These are phyloP conservation scores for Malbranchea cinnamomea DNA, from an alignment of 2,329 filamentous ascomycete species.

Conservation along the genomic window DNA sequence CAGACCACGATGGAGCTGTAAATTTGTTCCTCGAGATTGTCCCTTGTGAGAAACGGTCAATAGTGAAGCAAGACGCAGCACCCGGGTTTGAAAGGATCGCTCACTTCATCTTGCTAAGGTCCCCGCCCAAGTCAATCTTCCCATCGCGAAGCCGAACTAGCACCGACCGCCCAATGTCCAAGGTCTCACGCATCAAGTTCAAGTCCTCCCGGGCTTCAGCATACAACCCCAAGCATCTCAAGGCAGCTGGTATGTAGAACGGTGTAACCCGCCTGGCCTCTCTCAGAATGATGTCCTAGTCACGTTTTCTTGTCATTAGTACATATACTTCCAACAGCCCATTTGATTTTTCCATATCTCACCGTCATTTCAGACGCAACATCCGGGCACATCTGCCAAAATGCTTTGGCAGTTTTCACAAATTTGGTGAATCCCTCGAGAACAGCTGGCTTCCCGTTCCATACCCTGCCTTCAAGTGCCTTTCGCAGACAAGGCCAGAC, in stretches of 20 bases:
- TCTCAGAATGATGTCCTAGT: conserved; percentile 51
- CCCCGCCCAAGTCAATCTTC: too few relatives aligned
- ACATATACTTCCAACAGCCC: neutral
- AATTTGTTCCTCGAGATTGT: too few relatives aligned
- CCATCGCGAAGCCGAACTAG: too few relatives aligned
- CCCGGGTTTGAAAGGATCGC: too few relatives aligned
- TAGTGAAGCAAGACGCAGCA: too few relatives aligned
- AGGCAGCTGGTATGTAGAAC: conserved; percentile 63
- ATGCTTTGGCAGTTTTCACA: conserved; percentile 44
- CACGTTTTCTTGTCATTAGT: neutral
- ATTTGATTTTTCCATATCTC: conserved; percentile 13
- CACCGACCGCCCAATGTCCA: conserved; percentile 46
- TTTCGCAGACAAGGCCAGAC: conserved; percentile 79
- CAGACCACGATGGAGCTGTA: too few relatives aligned
- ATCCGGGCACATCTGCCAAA: conserved; percentile 44
- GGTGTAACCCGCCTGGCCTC: conserved; percentile 88
- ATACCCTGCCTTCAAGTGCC: conserved; percentile 74
- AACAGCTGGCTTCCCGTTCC: conserved; percentile 78
- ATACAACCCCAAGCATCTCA: conserved; percentile 58
- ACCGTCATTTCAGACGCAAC: conserved; percentile 56
- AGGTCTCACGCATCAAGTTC: conserved; percentile 53
- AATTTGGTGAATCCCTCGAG: conserved; percentile 68
- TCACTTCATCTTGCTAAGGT: too few relatives aligned
- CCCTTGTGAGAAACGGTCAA: too few relatives aligned
- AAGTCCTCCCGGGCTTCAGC: conserved; percentile 52